Percentiles rank a stretch among this genome's conserved stretches.
Conservation (phyloP, 2,329 filamentous ascomycete species). For the Verticillium albo-atrum region DNA sequence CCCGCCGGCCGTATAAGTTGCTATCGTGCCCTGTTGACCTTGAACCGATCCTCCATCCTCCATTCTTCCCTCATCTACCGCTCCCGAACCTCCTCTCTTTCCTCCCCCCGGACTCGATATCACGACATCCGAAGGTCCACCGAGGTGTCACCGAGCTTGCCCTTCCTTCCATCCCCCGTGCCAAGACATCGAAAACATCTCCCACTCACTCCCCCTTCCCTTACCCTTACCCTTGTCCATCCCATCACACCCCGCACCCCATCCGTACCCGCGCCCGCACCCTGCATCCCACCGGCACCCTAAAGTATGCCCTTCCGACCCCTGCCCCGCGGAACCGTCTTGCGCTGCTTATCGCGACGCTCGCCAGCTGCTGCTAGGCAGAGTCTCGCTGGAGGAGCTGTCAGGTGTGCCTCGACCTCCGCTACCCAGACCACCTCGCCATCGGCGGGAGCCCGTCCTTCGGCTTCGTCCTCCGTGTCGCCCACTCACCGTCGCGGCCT, state of each 20-base stretch:
- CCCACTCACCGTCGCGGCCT: background rate
- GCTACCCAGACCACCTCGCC: background rate
- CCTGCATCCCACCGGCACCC: background rate
- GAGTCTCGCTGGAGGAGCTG: background rate
- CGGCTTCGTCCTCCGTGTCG: background rate
- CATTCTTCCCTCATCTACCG: background rate
- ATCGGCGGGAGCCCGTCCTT: background rate
- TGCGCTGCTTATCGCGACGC: background rate
- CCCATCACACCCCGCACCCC: background rate
- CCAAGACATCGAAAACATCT: background rate
- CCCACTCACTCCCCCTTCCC: background rate
- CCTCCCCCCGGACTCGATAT: background rate
- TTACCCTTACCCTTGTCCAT: background rate
- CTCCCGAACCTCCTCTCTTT: background rate
- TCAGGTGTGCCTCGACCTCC: background rate
- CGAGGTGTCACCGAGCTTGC: background rate
- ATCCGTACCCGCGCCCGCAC: background rate
- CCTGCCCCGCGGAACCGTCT: background rate
- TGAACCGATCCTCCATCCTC: background rate
- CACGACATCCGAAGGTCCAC: background rate
- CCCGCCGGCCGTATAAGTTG: slow-evolving; percentile 3
- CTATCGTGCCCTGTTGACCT: background rate
- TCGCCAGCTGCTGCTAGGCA: background rate
- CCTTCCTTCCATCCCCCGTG: background rate
- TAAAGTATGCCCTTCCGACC: background rate